Percentiles rank a stretch among this genome's conserved stretches.
Evolutionary conservation across 1,284 basidiomycete species (phyloP).

Genomic region (Trametes pubescens): DNA sequence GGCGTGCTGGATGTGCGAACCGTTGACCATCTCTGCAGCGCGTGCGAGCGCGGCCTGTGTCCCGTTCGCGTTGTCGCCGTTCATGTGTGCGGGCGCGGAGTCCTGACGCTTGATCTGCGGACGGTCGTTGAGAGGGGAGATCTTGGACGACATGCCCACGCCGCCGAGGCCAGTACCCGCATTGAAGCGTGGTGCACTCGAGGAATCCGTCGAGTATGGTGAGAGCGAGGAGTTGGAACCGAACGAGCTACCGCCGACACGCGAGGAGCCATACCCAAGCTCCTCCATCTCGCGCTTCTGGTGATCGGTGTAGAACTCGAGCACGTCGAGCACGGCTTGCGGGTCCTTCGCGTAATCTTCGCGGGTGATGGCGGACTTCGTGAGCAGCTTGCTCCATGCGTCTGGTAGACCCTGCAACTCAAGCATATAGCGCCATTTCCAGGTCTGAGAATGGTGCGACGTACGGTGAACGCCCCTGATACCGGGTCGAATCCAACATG

Average conservation of each 20-base stretch:
- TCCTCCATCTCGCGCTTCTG: constrained; percentile 93
- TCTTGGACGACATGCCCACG: constrained; percentile 48
- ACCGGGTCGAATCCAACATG: constrained; percentile 98
- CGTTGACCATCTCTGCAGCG: constrained; percentile 71
- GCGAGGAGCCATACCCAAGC: constrained; percentile 46
- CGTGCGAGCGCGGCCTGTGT: constrained; percentile 56
- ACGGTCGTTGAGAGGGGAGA: constrained; percentile 51
- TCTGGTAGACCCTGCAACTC: constrained; percentile 86
- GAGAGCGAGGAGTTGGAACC: constrained; percentile 40
- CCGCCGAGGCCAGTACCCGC: constrained; percentile 89
- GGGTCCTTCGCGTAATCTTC: constrained; percentile 98
- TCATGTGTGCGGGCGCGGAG: constrained; percentile 59
- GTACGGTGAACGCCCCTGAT: constrained; percentile 91
- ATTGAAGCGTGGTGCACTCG: constrained; percentile 76
- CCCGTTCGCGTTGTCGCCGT: constrained; percentile 52
- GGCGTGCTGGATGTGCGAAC: constrained; percentile 58
- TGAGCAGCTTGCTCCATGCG: constrained; percentile 96
- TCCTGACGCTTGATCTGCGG: constrained; percentile 65
- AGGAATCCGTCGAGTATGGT: constrained; percentile 45
- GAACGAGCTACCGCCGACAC: constrained; percentile 25
- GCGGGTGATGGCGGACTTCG: constrained; percentile 95
- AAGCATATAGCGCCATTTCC: background rate
- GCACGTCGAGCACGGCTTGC: constrained; percentile 95
- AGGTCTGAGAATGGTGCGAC: constrained; percentile 37
- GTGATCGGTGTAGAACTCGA: constrained; percentile 98